Conservation (phyloP, 495 filamentous ascomycete species). For the Penicillium nucicola region DNA sequence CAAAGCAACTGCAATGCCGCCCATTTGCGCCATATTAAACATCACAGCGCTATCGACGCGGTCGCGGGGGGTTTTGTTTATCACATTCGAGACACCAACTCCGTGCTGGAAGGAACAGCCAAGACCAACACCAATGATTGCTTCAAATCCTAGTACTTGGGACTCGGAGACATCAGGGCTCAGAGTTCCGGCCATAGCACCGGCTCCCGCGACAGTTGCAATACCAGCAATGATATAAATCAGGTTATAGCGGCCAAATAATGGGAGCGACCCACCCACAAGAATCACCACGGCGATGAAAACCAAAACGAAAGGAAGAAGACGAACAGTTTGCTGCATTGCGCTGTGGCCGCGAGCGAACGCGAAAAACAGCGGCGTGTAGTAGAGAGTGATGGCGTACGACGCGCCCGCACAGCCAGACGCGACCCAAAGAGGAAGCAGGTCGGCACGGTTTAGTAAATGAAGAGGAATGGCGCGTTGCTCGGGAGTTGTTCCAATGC, state of each 20-base stretch:
- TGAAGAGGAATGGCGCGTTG: slow-evolving; percentile 29
- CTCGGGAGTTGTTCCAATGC: not conserved
- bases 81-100: too few relatives aligned
- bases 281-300: slow-evolving; percentile 11
- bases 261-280: slow-evolving; percentile 41
- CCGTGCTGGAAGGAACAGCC: slow-evolving; percentile 42
- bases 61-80: slow-evolving; percentile 37
- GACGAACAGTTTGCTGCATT: slow-evolving; percentile 33
- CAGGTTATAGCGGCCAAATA: slow-evolving; percentile 48
- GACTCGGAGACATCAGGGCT: not conserved
- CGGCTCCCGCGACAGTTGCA: not conserved
- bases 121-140: slow-evolving; percentile 51
- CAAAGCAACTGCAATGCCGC: slow-evolving; percentile 45
- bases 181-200: too few relatives aligned
- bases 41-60: slow-evolving; percentile 37
- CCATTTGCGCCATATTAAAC: slow-evolving; percentile 47
- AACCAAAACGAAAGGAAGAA: slow-evolving; percentile 24
- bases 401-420: slow-evolving; percentile 12
- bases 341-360: slow-evolving; percentile 37
- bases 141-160: slow-evolving; percentile 34
- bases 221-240: slow-evolving; percentile 42
- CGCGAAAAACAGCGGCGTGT: slow-evolving; percentile 48
- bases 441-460: too few relatives aligned
- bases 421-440: too few relatives aligned
- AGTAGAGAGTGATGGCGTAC: slow-evolving; percentile 45